These are phyloP conservation scores for Hypoxylon crocopeplum DNA, from an alignment of 495 filamentous ascomycete genomes.

Conservation along the genomic window DNA sequence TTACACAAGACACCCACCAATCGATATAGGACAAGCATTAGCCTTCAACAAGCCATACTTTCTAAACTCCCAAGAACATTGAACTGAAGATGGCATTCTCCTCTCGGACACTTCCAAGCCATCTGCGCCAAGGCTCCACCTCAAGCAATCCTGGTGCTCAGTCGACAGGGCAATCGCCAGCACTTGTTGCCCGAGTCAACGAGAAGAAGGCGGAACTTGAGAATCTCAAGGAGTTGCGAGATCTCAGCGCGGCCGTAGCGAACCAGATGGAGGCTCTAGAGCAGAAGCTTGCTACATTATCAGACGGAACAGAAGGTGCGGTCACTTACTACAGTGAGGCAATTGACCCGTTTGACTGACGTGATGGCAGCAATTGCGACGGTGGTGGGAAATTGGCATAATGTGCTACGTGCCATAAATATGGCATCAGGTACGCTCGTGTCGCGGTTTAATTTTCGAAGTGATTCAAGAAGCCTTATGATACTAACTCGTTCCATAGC, in stretches of 20 bases:
- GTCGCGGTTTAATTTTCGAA: background rate
- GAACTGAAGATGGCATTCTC: conserved; percentile 36
- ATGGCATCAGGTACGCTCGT: conserved; percentile 86
- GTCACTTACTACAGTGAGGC: background rate
- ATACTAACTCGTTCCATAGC: conserved; percentile 45
- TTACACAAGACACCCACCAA: too few relatives aligned
- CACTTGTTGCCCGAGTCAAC: conserved; percentile 83
- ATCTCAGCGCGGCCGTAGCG: conserved; percentile 85
- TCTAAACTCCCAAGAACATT: background rate
- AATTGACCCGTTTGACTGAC: conserved; percentile 5
- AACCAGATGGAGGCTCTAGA: conserved; percentile 91
- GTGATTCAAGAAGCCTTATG: background rate
- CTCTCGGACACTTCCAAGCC: conserved; percentile 61
- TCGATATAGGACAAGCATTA: too few relatives aligned
- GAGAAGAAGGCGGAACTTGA: conserved; percentile 95
- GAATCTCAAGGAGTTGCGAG: conserved; percentile 83
- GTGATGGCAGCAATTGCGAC: conserved; percentile 76
- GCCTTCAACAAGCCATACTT: background rate
- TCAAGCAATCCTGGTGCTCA: conserved; percentile 45
- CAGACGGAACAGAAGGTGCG: conserved; percentile 90
- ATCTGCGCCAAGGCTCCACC: conserved; percentile 66
- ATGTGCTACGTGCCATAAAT: conserved; percentile 88
- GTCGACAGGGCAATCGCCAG: conserved; percentile 74
- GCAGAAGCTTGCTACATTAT: conserved; percentile 83
- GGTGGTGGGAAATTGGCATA: conserved; percentile 95